Evolutionary conservation across 345 rosid species (phyloP).

Genomic region (Boechera retrofracta): DNA sequence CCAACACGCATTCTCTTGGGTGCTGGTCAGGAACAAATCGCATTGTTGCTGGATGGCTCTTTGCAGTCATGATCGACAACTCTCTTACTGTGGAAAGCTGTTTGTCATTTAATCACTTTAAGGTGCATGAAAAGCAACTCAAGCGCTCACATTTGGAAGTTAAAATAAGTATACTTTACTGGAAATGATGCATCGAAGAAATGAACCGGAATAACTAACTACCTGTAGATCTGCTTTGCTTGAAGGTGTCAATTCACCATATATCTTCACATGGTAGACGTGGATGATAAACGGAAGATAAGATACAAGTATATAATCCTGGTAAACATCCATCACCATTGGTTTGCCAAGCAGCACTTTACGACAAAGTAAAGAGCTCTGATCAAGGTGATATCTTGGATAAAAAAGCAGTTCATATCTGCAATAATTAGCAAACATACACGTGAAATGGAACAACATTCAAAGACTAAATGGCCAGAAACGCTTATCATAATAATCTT

Average conservation of each 20-base stretch:
- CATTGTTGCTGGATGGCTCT: constrained; percentile 99
- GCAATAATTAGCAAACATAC: constrained; percentile 37
- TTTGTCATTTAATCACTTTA: constrained; percentile 99
- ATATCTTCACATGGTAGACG: constrained; percentile 77
- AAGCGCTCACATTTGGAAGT: constrained; percentile 29
- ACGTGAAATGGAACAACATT: constrained; percentile 12
- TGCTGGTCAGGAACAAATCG: constrained; percentile 93
- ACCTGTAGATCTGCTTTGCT: constrained; percentile 87
- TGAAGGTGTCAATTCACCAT: constrained; percentile 80
- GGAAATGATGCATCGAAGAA: constrained; percentile 9
- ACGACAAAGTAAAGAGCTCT: constrained; percentile 87
- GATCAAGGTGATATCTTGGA: constrained; percentile 97
- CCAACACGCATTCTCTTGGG: constrained; percentile 56
- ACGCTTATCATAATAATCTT: not conserved
- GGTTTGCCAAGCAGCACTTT: constrained; percentile 89
- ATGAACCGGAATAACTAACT: constrained; percentile 42
- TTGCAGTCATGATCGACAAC: constrained; percentile 98
- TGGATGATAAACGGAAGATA: constrained; percentile 93
- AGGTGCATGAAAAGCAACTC: constrained; percentile 64
- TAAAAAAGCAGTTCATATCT: constrained; percentile 96
- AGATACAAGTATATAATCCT: constrained; percentile 82
- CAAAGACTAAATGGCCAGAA: constrained; percentile 6
- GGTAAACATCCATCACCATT: constrained; percentile 96
- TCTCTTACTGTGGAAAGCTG: constrained; percentile 99
- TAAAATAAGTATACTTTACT: constrained; percentile 5